Evolutionary conservation across 768 basidiomycete species (phyloP), one percentile per base, ranked within the genome.

Genomic region (Lanmaoa rubissima): DNA sequence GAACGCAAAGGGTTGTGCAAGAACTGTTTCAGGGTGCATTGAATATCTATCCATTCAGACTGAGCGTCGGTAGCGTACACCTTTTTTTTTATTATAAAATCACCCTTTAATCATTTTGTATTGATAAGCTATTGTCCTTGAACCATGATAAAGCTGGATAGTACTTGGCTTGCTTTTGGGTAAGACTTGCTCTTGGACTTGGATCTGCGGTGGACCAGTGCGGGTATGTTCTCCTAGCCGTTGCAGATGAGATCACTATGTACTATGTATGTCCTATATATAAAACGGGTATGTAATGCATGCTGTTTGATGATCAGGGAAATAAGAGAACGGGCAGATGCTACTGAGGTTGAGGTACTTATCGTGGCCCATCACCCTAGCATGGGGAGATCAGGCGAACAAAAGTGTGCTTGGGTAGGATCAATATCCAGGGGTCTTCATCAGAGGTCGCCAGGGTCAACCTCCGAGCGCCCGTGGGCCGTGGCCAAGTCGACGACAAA

Each of bases 1-100:
- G 85, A 88, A 72, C 75, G 78, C 45, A 78, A 79, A 65, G 85
- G 86, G 8, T 76, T 82, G 73, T 88, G 87, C 70, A 83, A 76
- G 59, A 85, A 83, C 60, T 90, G 87, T 69, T 82, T 82, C 63
- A 78, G 83, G 70, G 73, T 76, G 65, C 84, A 85, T 34, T 63
- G 38, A 61, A 7, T 8, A n/a, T 26, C 12, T 54, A n/a, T 36
- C 41, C n/a, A n/a, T 45, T n/a, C 41, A 3, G 32, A 35, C 16
- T 12, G 40, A 39, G 4, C 17, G 16, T 42, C 26, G 13, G 39
- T 21, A 31, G 2, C 16, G 17, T 35, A 6, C 16, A n/a, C 38
- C 9, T 36, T 21, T 32, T 26, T 46, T 16, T 12, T 8, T 24
- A 36, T 8, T 24, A 36, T 17, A 31, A 8, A 31, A 16, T 24